Conservation (phyloP, 192 early-diverging fungal species). For the Backusella macrospora region DNA sequence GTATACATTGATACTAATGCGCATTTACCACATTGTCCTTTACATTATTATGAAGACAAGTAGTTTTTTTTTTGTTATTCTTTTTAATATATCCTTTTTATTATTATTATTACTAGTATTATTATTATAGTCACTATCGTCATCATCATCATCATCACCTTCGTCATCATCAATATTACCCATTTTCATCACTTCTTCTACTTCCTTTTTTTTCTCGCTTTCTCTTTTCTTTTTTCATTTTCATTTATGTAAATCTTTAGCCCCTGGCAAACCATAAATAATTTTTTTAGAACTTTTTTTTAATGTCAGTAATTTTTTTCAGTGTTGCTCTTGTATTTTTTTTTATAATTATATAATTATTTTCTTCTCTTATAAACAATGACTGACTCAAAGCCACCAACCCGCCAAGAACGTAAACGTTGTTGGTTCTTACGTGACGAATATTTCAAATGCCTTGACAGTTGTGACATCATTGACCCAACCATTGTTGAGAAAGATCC, state of each 20-base stretch:
- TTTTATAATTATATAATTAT: neutral
- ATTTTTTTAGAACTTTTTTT: neutral
- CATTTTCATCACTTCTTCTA: too few species aligned
- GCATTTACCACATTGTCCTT: conserved; percentile 1
- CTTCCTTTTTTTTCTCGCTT: neutral
- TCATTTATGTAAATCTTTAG: conserved; percentile 1
- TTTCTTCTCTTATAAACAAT: neutral
- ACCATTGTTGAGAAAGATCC: conserved; percentile 46
- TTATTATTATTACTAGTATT: neutral
- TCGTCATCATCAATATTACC: too few species aligned
- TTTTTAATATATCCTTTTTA: neutral
- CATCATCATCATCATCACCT: too few species aligned
- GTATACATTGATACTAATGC: neutral
- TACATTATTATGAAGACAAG: neutral
- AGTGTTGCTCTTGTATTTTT: neutral
- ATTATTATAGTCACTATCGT: too few species aligned
- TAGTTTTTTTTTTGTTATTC: neutral
- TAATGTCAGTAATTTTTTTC: neutral
- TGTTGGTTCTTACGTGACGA: conserved; percentile 83
- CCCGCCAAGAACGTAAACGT: conserved; percentile 60
- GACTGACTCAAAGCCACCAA: conserved; percentile 52
- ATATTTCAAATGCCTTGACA: conserved; percentile 80
- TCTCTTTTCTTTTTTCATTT: neutral
- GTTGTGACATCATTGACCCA: conserved; percentile 60
- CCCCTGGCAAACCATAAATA: conserved; percentile 9